Percentiles rank a stretch among this genome's conserved stretches.
phyloP scores from a whole-genome alignment of 257 asterid genomes.

The Lithospermum erythrorhizon region DNA sequence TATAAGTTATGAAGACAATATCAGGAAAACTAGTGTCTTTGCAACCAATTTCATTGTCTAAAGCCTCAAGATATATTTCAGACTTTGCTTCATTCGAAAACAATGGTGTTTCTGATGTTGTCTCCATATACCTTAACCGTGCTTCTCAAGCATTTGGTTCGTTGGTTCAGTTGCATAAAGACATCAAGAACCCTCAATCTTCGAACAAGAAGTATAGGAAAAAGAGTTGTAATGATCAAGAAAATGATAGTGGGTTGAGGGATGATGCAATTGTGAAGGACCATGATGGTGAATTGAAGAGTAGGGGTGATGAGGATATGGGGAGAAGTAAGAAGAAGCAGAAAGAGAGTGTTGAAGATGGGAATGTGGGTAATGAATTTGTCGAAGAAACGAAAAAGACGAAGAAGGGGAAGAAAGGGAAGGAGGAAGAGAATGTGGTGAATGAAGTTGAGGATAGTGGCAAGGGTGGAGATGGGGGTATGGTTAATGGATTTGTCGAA shows the following conservation, averaged over 20 bases:
- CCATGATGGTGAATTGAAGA: not conserved
- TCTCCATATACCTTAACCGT: constrained; percentile 34
- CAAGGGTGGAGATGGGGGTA: not conserved
- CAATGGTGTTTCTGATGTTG: constrained; percentile 41
- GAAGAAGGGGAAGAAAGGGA: too few species aligned
- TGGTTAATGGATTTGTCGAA: not conserved
- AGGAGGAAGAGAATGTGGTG: too few species aligned
- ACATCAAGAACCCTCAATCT: constrained; percentile 10
- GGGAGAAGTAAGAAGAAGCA: not conserved
- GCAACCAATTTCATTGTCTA: constrained; percentile 29
- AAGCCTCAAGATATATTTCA: constrained; percentile 38
- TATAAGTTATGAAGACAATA: constrained; percentile 27
- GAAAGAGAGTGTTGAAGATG: constrained; percentile 1
- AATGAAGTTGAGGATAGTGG: constrained; percentile 1
- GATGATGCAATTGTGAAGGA: not conserved
- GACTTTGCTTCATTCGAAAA: constrained; percentile 31
- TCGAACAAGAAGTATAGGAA: not conserved
- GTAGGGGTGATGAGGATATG: not conserved
- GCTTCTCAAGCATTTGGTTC: constrained; percentile 38
- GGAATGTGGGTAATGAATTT: not conserved
- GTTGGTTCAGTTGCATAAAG: constrained; percentile 34
- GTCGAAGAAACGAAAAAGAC: too few species aligned
- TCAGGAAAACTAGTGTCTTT: constrained; percentile 28
- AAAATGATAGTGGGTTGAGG: not conserved
- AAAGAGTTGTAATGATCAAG: constrained; percentile 7